phyloP scores from a whole-genome alignment of 139 green algal species.

The Closterium sp. region DNA sequence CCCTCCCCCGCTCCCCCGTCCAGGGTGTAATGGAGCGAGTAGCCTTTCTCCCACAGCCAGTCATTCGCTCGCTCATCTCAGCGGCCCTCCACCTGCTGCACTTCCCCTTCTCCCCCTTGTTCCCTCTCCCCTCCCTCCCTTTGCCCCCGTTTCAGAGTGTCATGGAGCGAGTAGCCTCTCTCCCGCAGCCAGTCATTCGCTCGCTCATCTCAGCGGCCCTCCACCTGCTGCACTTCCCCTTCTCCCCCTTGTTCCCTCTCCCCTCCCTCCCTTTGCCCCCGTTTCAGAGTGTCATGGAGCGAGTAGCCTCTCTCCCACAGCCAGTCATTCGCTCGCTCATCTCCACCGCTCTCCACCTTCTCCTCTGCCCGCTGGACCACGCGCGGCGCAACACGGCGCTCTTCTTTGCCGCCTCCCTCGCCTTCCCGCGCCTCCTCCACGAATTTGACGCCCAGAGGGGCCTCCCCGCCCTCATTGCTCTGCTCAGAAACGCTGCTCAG shows the following conservation, averaged over 20 bases:
- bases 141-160: too few relatives aligned
- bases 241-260: neutral
- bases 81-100: neutral
- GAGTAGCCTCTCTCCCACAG: slow-evolving; percentile 54
- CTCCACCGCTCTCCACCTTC: slow-evolving; percentile 48
- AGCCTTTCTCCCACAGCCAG: neutral
- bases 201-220: neutral
- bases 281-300: slow-evolving; percentile 65
- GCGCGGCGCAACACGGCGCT: slow-evolving; percentile 68
- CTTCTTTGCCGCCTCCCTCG: slow-evolving; percentile 61
- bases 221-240: neutral
- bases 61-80: neutral
- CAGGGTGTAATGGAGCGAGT: neutral
- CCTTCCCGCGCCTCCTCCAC: slow-evolving; percentile 60
- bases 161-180: too few relatives aligned
- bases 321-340: slow-evolving; percentile 39
- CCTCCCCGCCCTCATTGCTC: neutral
- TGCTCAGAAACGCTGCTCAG: neutral
- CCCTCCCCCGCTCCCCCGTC: neutral
- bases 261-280: neutral
- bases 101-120: too few relatives aligned
- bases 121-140: too few relatives aligned
- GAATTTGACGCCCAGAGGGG: slow-evolving; percentile 60
- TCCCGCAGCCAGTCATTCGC: too few relatives aligned
- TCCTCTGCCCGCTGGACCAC: slow-evolving; percentile 57